Base-by-base conservation (phyloP, 305 asterid species). In the Stenogyne calaminthoides region DNA sequence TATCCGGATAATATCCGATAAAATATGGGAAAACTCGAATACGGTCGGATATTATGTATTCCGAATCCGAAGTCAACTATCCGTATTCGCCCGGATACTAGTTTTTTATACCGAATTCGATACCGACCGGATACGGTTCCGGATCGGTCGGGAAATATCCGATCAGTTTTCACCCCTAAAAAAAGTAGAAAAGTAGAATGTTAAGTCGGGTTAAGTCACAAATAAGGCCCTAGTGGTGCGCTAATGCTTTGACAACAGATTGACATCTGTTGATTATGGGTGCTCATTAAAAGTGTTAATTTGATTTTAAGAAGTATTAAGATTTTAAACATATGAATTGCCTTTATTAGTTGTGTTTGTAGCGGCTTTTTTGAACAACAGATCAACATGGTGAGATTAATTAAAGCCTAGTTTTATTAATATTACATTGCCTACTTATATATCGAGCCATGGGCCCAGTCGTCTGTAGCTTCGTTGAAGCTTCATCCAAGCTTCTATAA, bases 301-400 rank as follows among this genome's bases (percentile, higher is more conserved):
- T 73, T 40, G 14, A 19, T 12, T 27, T 39, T 0, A 27, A 3
- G 3, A 1, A 27, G 2, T n/a, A 54, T 54, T 73, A 16, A 12
- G 40, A 42, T 39, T 34, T 8, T 9, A 56, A 71, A 22, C 1
- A 25, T 39, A 65, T 60, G 64, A 74, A 78, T 73, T 78, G 76
- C 80, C 69, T 76, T 73, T 74, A 67, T 57, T 78, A 76, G 83
- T 79, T 77, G 84, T 70, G 81, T 39, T n/a, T 78, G 89, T 81
- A 74, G 72, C 64, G 69, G 84, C 87, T 85, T 85, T 85, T 76
- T 67, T 82, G 78, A 83, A 85, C 89, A 83, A 61, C 59, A 78
- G 81, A 76, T 75, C 57, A 69, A 71, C 73, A 37, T 47, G 46
- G 64, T 70, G 64, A 67, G 47, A 60, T 73, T 42, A 42, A 58